These are phyloP conservation scores for Hydnomerulius pinastri DNA, from an alignment of 768 basidiomycete genomes.

Conservation along the genomic window DNA sequence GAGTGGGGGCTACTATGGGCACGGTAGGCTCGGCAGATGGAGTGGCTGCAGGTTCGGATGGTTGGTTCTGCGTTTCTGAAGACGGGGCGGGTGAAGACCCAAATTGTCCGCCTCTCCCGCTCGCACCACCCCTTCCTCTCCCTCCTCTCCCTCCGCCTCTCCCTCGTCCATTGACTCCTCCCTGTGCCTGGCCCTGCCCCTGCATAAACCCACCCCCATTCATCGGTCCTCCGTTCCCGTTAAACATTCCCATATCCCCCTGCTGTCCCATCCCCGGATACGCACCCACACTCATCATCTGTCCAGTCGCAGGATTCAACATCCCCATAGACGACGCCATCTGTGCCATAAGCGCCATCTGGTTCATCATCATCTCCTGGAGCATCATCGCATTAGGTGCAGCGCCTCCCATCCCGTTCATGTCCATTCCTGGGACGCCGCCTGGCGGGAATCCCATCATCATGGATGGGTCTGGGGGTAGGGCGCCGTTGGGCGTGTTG, in stretches of 20 bases:
- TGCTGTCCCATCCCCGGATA: conserved; percentile 64
- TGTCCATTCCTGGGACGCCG: conserved; percentile 41
- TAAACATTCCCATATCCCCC: conserved; percentile 50
- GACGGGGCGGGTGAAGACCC: conserved; percentile 23
- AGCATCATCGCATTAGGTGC: conserved; percentile 72
- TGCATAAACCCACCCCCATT: conserved; percentile 25
- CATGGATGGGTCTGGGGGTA: conserved; percentile 36
- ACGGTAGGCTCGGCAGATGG: conserved; percentile 10
- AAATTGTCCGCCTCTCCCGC: conserved; percentile 42
- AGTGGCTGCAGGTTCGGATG: conserved; percentile 15
- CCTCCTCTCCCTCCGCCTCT: conserved; percentile 49
- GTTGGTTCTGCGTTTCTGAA: conserved; percentile 17
- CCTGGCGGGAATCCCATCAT: conserved; percentile 48
- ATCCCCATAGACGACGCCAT: conserved; percentile 86
- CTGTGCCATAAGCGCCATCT: conserved; percentile 93
- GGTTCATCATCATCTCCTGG: conserved; percentile 90
- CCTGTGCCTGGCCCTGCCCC: conserved; percentile 16
- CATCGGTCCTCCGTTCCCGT: conserved; percentile 33
- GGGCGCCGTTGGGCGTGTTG: conserved; percentile 38
- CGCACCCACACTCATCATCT: conserved; percentile 55
- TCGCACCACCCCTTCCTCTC: conserved; percentile 47
- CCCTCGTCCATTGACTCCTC: conserved; percentile 38
- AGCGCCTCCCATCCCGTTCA: conserved; percentile 47
- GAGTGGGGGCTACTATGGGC: conserved; percentile 28
- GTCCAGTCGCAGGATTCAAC: conserved; percentile 59